Evolutionary conservation across 495 filamentous ascomycete species (phyloP).

Genomic region (Penicillium atrosanguineum): DNA sequence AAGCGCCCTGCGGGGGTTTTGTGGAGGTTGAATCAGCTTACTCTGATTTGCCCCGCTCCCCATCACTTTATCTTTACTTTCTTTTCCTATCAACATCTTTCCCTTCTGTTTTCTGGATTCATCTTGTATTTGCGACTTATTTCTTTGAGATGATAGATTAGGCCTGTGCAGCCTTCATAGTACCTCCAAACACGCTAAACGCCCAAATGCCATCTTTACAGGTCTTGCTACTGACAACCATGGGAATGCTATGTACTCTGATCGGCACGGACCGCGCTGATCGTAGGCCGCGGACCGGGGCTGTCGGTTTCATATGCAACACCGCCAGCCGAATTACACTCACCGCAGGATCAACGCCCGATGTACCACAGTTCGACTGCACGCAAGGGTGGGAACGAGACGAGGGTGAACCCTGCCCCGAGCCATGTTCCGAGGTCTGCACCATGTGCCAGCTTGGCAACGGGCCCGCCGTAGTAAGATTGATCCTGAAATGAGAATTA

Average conservation of each 20-base stretch:
- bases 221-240: neutral
- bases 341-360: conserved; percentile 26
- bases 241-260: conserved; percentile 3
- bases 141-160: neutral
- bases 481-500: conserved; percentile 32
- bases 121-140: neutral
- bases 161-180: conserved; percentile 1
- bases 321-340: neutral
- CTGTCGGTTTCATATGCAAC: conserved; percentile 14
- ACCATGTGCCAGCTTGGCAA: conserved; percentile 37
- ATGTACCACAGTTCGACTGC: conserved; percentile 37
- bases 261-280: conserved; percentile 7
- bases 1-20: neutral
- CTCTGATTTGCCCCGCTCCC: neutral
- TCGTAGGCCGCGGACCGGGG: conserved; percentile 12
- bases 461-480: conserved; percentile 46
- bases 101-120: neutral
- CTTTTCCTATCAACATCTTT: neutral
- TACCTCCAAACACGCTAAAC: neutral
- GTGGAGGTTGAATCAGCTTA: neutral
- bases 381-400: conserved; percentile 45
- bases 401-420: conserved; percentile 37
- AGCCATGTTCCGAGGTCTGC: conserved; percentile 47
- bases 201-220: conserved; percentile 3
- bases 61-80: neutral